These are phyloP conservation scores for Chondrostereum purpureum DNA, from an alignment of 1,284 basidiomycete species.

Conservation along the genomic window DNA sequence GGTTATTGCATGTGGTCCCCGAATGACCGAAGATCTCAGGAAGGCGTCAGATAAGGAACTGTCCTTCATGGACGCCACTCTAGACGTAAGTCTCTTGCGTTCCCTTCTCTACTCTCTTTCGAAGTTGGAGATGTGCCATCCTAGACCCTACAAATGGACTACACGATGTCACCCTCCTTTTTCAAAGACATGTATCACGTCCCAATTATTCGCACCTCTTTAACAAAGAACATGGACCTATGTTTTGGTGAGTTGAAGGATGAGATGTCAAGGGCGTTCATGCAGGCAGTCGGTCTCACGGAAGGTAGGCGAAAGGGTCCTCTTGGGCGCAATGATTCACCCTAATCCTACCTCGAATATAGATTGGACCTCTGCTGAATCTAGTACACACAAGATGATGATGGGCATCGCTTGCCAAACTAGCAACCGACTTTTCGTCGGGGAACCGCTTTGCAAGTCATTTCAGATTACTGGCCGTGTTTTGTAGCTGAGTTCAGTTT, in stretches of 20 bases:
- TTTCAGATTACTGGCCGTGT: neutral
- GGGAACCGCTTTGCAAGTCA: conserved; percentile 18
- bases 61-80: conserved; percentile 27
- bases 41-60: conserved; percentile 29
- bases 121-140: conserved; percentile 10
- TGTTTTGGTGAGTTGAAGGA: conserved; percentile 5
- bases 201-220: conserved; percentile 6
- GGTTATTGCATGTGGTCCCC: conserved; percentile 25
- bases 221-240: conserved; percentile 8
- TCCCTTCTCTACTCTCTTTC: conserved; percentile 2
- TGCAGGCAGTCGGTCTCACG: conserved; percentile 1
- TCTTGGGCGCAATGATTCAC: neutral
- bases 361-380: conserved; percentile 16
- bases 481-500: neutral
- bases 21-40: conserved; percentile 30
- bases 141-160: conserved; percentile 29
- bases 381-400: conserved; percentile 11
- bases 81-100: conserved; percentile 25
- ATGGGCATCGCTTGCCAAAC: conserved; percentile 17
- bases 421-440: conserved; percentile 20
- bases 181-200: conserved; percentile 6
- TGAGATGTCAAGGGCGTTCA: conserved; percentile 4
- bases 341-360: neutral
- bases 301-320: neutral
- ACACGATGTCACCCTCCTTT: conserved; percentile 19